Conservation (phyloP, 257 asterid species). For the Nicotiana tomentosiformis region DNA sequence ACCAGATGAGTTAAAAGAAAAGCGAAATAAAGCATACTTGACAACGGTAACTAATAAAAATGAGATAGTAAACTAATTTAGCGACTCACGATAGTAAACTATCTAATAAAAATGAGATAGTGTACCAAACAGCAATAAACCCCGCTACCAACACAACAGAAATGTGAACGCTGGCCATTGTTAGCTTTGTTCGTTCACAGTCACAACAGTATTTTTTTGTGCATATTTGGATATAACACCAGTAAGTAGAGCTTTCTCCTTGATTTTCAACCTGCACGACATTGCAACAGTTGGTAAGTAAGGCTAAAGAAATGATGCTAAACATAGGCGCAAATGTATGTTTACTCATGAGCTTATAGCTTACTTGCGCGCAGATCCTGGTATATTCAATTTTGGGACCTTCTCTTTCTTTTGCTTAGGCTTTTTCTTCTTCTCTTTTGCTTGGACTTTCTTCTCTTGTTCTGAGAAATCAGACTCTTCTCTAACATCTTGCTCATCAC, state of each 20-base stretch:
- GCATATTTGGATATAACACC: conserved; percentile 77
- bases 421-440: conserved; percentile 34
- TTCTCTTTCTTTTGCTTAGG: conserved; percentile 43
- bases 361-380: conserved; percentile 84
- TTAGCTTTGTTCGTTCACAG: conserved; percentile 34
- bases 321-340: neutral
- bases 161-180: neutral
- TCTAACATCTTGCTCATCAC: conserved; percentile 19
- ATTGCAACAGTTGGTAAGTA: neutral
- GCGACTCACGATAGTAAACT: neutral
- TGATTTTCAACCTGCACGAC: conserved; percentile 56
- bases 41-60: too few species aligned
- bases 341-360: neutral
- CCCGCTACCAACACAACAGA: neutral
- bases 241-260: conserved; percentile 61
- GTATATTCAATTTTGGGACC: conserved; percentile 37
- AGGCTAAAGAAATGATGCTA: neutral
- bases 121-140: neutral
- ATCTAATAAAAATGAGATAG: neutral
- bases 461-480: conserved; percentile 26
- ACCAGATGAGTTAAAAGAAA: neutral
- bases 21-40: neutral
- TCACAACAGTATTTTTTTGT: conserved; percentile 22
- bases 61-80: too few species aligned
- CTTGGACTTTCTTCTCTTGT: conserved; percentile 22